phyloP scores from a whole-genome alignment of 495 filamentous ascomycete genomes.

The Hyaloscypha variabilis region DNA sequence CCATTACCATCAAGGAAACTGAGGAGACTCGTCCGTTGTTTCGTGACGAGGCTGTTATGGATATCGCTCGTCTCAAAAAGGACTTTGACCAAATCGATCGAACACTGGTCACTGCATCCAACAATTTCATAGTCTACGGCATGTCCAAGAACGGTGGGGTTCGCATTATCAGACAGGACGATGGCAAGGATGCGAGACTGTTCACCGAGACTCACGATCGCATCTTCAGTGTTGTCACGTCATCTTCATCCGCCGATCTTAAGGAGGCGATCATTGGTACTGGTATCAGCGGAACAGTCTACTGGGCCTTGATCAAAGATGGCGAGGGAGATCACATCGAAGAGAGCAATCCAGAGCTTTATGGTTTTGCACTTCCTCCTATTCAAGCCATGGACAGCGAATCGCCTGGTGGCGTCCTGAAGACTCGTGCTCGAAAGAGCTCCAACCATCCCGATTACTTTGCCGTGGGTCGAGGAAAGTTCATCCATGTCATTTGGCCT shows the following conservation, averaged over 20 bases:
- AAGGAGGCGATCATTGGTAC: constrained; percentile 87
- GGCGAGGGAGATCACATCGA: constrained; percentile 69
- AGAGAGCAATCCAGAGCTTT: constrained; percentile 67
- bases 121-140: constrained; percentile 89
- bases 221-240: constrained; percentile 90
- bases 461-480: constrained; percentile 92
- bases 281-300: constrained; percentile 89
- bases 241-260: constrained; percentile 54
- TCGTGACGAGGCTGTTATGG: constrained; percentile 70
- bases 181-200: constrained; percentile 84
- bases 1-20: constrained; percentile 61
- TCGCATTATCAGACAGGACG: constrained; percentile 90
- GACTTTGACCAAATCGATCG: constrained; percentile 97
- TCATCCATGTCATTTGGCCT: constrained; percentile 88
- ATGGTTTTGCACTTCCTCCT: constrained; percentile 82
- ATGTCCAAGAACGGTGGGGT: constrained; percentile 90
- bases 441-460: constrained; percentile 89
- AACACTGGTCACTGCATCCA: constrained; percentile 86
- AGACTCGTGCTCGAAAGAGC: constrained; percentile 90
- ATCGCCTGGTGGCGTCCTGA: constrained; percentile 84
- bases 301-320: constrained; percentile 80
- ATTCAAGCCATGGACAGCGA: constrained; percentile 75
- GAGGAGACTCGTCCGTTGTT: constrained; percentile 42
- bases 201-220: constrained; percentile 87
- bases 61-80: constrained; percentile 92